Evolutionary conservation across 2,329 filamentous ascomycete genomes (phyloP).

Genomic region (Hortaea sp.): DNA sequence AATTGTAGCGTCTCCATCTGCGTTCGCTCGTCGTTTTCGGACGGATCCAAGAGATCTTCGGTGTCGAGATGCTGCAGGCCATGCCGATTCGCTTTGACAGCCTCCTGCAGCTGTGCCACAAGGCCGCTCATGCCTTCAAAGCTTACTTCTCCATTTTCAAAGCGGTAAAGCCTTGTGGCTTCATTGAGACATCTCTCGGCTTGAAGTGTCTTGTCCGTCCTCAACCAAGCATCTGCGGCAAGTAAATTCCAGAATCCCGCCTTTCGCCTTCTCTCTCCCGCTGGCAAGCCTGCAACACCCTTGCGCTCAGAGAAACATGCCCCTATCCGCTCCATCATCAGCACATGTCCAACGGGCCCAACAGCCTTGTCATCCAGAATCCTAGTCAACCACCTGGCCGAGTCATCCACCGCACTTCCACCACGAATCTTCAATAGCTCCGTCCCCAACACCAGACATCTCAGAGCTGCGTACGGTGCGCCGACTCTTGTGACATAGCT

Average conservation of each 20-base stretch:
- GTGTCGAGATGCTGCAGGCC: conserved; percentile 26
- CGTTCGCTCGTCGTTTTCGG: conserved; percentile 11
- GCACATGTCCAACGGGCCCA: conserved; percentile 64
- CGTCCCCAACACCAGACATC: conserved; percentile 63
- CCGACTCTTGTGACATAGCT: conserved; percentile 82
- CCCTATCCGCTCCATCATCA: conserved; percentile 77
- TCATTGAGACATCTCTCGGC: conserved; percentile 68
- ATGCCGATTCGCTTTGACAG: conserved; percentile 38
- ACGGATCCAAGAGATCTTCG: conserved; percentile 26
- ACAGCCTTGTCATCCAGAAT: conserved; percentile 70
- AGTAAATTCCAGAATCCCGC: conserved; percentile 82
- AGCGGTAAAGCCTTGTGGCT: conserved; percentile 45
- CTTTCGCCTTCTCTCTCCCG: conserved; percentile 69
- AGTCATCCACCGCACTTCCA: conserved; percentile 72
- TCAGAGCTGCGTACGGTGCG: conserved; percentile 67
- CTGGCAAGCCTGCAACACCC: conserved; percentile 49
- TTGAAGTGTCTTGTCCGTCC: conserved; percentile 64
- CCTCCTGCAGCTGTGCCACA: conserved; percentile 57
- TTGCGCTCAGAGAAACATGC: conserved; percentile 70
- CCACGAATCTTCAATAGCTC: conserved; percentile 77
- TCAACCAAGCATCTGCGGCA: conserved; percentile 74
- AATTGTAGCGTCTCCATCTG: conserved; percentile 24
- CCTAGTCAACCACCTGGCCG: conserved; percentile 72
- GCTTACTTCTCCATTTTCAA: conserved; percentile 13
- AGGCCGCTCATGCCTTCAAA: conserved; percentile 50